Conservation (phyloP, 1,284 basidiomycete species). For the Veloporphyrellus conicus region DNA sequence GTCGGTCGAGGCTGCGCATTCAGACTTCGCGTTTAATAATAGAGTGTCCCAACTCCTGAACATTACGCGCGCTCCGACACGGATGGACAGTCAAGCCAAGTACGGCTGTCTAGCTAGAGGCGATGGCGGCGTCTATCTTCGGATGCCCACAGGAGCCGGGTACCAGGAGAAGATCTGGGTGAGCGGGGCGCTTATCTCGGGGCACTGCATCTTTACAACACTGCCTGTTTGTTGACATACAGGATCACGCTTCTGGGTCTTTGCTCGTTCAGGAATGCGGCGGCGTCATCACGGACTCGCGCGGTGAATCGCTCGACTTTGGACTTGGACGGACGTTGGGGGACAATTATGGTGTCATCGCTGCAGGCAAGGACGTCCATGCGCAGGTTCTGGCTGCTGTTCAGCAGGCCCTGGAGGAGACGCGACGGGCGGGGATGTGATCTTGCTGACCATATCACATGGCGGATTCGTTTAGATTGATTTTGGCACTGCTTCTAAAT, state of each 20-base stretch:
- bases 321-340: slow-evolving; percentile 82
- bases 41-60: slow-evolving; percentile 69
- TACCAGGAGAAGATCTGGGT: slow-evolving; percentile 93
- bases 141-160: slow-evolving; percentile 81
- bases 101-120: slow-evolving; percentile 87
- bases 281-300: slow-evolving; percentile 79
- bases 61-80: slow-evolving; percentile 63
- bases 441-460: too few species aligned
- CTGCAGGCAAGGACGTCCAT: slow-evolving; percentile 67
- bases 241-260: slow-evolving; percentile 90
- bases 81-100: slow-evolving; percentile 98
- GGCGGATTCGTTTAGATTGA: too few species aligned
- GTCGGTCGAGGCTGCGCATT: slow-evolving; percentile 90
- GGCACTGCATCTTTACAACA: background rate
- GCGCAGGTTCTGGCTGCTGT: slow-evolving; percentile 71
- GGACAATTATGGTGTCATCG: slow-evolving; percentile 86
- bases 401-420: slow-evolving; percentile 54
- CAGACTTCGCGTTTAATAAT: slow-evolving; percentile 82
- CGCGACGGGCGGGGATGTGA: too few species aligned
- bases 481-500: too few species aligned
- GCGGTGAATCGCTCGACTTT: slow-evolving; percentile 80
- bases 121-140: slow-evolving; percentile 85
- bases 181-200: slow-evolving; percentile 15
- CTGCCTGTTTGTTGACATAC: background rate
- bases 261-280: slow-evolving; percentile 89